Evolutionary conservation across 805 yeast genomes (phyloP).

Genomic region (Metschnikowia similis): DNA sequence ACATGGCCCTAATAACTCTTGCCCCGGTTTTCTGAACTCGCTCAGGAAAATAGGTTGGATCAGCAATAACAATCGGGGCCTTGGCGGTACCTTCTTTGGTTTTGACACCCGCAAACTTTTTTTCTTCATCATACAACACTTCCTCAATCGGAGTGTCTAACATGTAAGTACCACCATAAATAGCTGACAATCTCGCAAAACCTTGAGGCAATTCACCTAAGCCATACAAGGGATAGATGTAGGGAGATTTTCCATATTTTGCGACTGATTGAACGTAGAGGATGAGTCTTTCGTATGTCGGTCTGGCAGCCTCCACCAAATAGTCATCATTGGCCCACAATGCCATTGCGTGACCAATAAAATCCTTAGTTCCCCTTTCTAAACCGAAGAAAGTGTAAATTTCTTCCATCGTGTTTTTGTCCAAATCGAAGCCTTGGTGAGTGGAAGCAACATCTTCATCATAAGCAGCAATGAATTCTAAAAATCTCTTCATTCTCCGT

Average conservation of each 20-base stretch:
- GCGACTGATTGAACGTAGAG: slow-evolving; percentile 89
- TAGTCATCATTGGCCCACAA: slow-evolving; percentile 89
- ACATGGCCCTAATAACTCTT: slow-evolving; percentile 77
- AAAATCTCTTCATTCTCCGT: slow-evolving; percentile 86
- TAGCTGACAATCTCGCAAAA: slow-evolving; percentile 93
- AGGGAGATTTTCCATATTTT: slow-evolving; percentile 93
- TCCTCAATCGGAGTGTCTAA: slow-evolving; percentile 94
- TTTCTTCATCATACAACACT: slow-evolving; percentile 62
- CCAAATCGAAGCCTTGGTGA: slow-evolving; percentile 82
- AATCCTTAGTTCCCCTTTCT: slow-evolving; percentile 90
- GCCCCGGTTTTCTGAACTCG: slow-evolving; percentile 69
- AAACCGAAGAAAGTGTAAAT: slow-evolving; percentile 85
- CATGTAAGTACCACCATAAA: slow-evolving; percentile 98
- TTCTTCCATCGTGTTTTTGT: slow-evolving; percentile 85
- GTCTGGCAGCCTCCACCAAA: slow-evolving; percentile 83
- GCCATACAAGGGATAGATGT: slow-evolving; percentile 92
- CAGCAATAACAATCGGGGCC: slow-evolving; percentile 93
- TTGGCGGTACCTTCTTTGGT: slow-evolving; percentile 89
- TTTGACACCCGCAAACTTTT: slow-evolving; percentile 75
- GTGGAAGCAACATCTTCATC: slow-evolving; percentile 75
- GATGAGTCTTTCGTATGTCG: slow-evolving; percentile 79
- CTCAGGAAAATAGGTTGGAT: slow-evolving; percentile 95
- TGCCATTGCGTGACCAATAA: slow-evolving; percentile 98
- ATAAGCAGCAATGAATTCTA: slow-evolving; percentile 82
- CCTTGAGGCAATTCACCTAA: slow-evolving; percentile 99